These are phyloP conservation scores for Chalaropsis ovoidea DNA, from an alignment of 2,329 filamentous ascomycete genomes.

Conservation along the genomic window DNA sequence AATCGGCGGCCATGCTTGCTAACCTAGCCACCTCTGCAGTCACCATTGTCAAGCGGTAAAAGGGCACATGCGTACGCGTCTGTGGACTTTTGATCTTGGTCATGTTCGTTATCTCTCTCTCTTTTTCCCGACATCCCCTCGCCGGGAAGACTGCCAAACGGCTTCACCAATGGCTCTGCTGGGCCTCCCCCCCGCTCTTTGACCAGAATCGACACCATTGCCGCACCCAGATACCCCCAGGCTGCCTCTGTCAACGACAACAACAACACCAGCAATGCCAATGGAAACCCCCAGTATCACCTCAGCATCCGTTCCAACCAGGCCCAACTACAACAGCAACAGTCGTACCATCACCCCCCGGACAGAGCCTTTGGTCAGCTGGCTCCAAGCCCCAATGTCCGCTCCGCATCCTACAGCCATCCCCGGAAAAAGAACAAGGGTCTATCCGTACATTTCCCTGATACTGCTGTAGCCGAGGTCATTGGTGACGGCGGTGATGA, in stretches of 20 bases:
- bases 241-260: constrained; percentile 30
- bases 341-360: constrained; percentile 34
- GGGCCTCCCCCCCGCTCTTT: constrained; percentile 21
- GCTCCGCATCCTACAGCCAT: constrained; percentile 30
- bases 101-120: background rate
- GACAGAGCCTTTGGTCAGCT: constrained; percentile 36
- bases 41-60: constrained; percentile 25
- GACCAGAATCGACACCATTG: constrained; percentile 46
- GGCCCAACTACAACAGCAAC: constrained; percentile 26
- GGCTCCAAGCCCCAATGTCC: constrained; percentile 37
- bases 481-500: constrained; percentile 92
- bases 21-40: constrained; percentile 16
- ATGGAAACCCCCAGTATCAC: constrained; percentile 16
- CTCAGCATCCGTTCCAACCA: constrained; percentile 19
- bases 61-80: background rate
- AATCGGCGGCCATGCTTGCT: background rate
- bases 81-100: background rate
- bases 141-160: constrained; percentile 32
- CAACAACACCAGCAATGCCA: background rate
- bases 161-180: constrained; percentile 28
- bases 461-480: constrained; percentile 56
- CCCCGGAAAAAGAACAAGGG: constrained; percentile 51
- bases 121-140: constrained; percentile 19
- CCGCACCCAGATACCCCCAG: constrained; percentile 47
- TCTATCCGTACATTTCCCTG: constrained; percentile 62